Evolutionary conservation across 2,329 filamentous ascomycete species (phyloP).

Genomic region (Thielaviopsis populi): DNA sequence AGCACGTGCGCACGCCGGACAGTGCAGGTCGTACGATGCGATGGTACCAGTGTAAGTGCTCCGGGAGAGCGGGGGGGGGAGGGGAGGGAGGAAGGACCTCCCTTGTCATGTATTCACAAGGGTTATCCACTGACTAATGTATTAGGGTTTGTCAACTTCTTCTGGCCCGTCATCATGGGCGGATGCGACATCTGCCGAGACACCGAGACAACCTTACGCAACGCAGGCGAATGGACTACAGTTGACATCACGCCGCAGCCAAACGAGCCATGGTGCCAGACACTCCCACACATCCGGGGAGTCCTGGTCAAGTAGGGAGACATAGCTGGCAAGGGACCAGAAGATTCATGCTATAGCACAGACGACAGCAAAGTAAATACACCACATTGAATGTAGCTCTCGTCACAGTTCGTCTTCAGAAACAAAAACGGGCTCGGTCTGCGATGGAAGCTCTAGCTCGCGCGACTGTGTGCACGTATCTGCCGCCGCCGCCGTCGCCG

Average conservation of each 20-base stretch:
- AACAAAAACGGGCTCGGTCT: constrained; percentile 24
- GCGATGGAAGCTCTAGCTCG: neutral
- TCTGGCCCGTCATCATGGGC: constrained; percentile 38
- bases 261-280: constrained; percentile 29
- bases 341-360: neutral
- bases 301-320: constrained; percentile 35
- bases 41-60: constrained; percentile 36
- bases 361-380: neutral
- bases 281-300: constrained; percentile 37
- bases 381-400: neutral
- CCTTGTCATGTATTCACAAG: no score
- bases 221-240: constrained; percentile 36
- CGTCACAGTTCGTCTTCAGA: constrained; percentile 26
- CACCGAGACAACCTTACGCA: constrained; percentile 32
- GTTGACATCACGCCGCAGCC: constrained; percentile 32
- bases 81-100: no score
- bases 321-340: no score
- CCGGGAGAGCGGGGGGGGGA: neutral
- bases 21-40: constrained; percentile 28
- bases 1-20: constrained; percentile 37
- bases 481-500: neutral
- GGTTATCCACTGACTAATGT: neutral
- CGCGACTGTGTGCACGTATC: neutral
- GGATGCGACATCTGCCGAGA: constrained; percentile 37
- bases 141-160: constrained; percentile 34